Evolutionary conservation across 176 grass and related monocot species (phyloP).

Genomic region (Zoysia japonica): DNA sequence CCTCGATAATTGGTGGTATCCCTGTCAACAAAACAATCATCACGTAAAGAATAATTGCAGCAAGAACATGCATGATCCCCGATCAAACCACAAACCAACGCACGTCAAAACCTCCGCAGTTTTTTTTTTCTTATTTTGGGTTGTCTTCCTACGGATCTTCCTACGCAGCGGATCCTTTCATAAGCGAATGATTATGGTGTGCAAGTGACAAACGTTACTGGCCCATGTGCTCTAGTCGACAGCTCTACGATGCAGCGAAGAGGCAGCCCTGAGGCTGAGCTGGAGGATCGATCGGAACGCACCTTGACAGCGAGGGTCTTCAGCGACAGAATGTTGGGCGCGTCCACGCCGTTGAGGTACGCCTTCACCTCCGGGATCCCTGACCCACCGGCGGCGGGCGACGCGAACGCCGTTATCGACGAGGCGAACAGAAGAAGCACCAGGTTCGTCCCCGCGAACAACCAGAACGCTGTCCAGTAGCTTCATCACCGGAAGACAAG

Average conservation of each 20-base stretch:
- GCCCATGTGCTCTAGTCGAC: not conserved
- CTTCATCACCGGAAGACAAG: conserved; percentile 30
- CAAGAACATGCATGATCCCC: conserved; percentile 1
- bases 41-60: not conserved
- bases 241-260: not conserved
- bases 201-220: conserved; percentile 14
- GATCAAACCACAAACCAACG: not conserved
- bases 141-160: not conserved
- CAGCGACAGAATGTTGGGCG: conserved; percentile 87
- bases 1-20: conserved; percentile 16
- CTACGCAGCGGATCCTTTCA: not conserved
- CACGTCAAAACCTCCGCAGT: not conserved
- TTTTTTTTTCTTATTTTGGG: not conserved
- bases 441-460: conserved; percentile 74
- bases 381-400: conserved; percentile 78
- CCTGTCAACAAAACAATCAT: not conserved
- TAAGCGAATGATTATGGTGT: not conserved
- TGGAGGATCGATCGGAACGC: conserved; percentile 36
- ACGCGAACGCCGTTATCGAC: conserved; percentile 73
- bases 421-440: conserved; percentile 65
- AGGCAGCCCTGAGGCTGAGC: not conserved
- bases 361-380: conserved; percentile 97
- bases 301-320: conserved; percentile 93
- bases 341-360: conserved; percentile 97
- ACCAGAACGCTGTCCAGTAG: conserved; percentile 72